Conservation (phyloP, 768 basidiomycete species). For the Flagelloscypha sp. region DNA sequence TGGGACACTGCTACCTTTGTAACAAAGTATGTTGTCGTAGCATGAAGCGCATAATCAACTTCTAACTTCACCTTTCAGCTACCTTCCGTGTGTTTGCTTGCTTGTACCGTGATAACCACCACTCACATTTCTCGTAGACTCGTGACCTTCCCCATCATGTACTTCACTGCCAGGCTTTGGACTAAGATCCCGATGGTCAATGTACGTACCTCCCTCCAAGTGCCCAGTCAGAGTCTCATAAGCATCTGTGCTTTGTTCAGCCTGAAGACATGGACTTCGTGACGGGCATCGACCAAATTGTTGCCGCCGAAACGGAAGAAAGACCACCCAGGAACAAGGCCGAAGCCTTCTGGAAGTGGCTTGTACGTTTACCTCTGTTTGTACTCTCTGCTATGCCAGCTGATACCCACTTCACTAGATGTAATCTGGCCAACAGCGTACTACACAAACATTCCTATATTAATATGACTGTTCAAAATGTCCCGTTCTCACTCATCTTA, state of each 20-base stretch:
- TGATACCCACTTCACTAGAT: background rate
- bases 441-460: no score
- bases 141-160: constrained; percentile 68
- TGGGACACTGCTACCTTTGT: constrained; percentile 66
- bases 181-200: constrained; percentile 38
- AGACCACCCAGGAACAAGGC: constrained; percentile 57
- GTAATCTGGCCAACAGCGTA: background rate
- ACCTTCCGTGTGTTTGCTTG: background rate
- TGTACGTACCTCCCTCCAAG: constrained; percentile 12
- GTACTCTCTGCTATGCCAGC: background rate
- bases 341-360: constrained; percentile 72
- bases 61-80: no score
- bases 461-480: no score
- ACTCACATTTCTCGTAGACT: no score
- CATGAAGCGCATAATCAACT: no score
- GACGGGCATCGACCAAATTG: constrained; percentile 58
- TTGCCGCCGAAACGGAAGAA: constrained; percentile 63
- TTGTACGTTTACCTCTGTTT: constrained; percentile 49
- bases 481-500: no score
- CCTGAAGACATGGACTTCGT: constrained; percentile 81
- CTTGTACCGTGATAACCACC: background rate
- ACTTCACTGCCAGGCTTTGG: constrained; percentile 47
- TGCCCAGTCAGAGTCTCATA: no score
- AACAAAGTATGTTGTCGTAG: constrained; percentile 78
- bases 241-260: no score